Percentiles rank a stretch among this genome's conserved stretches.
Evolutionary conservation across 1,139 yeast genomes (phyloP).

Genomic region (Magnusiomyces suaveolens): DNA sequence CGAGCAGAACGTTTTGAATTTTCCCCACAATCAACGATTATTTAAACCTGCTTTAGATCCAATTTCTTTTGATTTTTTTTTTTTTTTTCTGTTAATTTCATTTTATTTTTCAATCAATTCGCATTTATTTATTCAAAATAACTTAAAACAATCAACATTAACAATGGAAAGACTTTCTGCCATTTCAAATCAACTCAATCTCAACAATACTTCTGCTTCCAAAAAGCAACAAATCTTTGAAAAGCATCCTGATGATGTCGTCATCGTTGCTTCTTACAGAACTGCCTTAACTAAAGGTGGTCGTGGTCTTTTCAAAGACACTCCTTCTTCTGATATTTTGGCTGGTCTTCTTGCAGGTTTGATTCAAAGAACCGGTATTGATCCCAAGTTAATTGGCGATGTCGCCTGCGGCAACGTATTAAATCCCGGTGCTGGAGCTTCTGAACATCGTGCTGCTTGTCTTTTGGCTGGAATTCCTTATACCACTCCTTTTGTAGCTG

Average conservation of each 20-base stretch:
- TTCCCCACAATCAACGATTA: too few relatives aligned
- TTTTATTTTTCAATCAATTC: not conserved
- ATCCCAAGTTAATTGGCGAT: constrained; percentile 63
- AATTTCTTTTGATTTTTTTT: too few relatives aligned
- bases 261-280: constrained; percentile 78
- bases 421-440: constrained; percentile 85
- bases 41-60: too few relatives aligned
- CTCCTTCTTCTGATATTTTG: constrained; percentile 64
- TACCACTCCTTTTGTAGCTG: constrained; percentile 64
- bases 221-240: constrained; percentile 34
- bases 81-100: too few relatives aligned
- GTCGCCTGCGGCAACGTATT: constrained; percentile 82
- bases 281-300: constrained; percentile 84
- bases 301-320: constrained; percentile 69
- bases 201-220: constrained; percentile 27
- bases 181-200: constrained; percentile 27
- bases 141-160: not conserved
- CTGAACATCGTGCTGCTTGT: constrained; percentile 76
- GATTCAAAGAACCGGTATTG: constrained; percentile 49
- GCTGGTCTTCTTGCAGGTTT: constrained; percentile 54
- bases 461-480: constrained; percentile 66
- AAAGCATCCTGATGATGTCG: constrained; percentile 77
- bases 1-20: too few relatives aligned
- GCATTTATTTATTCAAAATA: not conserved
- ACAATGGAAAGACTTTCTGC: constrained; percentile 30